Evolutionary conservation across 2,329 filamentous ascomycete species (phyloP).

Genomic region (Colletotrichum chrysophilum): DNA sequence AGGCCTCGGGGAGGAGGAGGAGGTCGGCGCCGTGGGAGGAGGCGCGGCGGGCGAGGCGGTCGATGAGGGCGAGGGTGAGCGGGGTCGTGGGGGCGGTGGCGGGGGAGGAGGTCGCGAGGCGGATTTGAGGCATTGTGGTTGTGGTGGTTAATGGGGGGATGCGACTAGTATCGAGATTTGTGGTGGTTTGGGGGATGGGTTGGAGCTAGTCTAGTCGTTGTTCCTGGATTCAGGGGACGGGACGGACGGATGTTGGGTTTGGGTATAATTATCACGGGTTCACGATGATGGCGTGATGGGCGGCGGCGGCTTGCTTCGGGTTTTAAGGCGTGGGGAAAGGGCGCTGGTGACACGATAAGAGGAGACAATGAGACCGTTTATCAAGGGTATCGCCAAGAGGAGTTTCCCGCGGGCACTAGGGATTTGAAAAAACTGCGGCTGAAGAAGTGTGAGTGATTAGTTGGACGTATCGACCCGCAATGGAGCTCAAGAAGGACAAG

Average conservation of each 20-base stretch:
- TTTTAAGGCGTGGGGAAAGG: neutral
- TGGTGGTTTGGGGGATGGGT: neutral
- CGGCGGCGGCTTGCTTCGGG: neutral
- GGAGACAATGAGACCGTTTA: neutral
- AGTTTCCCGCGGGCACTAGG: neutral
- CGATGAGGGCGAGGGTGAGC: constrained; percentile 71
- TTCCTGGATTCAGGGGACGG: neutral
- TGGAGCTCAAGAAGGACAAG: neutral
- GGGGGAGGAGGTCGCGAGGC: constrained; percentile 62
- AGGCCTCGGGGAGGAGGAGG: constrained; percentile 90
- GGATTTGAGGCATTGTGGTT: constrained; percentile 34
- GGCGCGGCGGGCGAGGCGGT: constrained; percentile 67
- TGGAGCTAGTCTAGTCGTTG: neutral
- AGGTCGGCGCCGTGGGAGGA: constrained; percentile 63
- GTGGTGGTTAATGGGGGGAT: neutral
- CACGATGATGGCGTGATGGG: neutral
- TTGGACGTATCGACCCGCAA: neutral
- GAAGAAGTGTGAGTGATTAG: neutral
- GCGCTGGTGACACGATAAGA: neutral
- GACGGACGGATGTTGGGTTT: neutral
- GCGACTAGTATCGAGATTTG: too few relatives aligned
- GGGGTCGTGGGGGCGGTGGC: constrained; percentile 52
- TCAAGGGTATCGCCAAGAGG: neutral
- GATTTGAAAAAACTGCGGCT: neutral
- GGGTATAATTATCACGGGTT: neutral